These are phyloP conservation scores for Zygnema circumcarinatum DNA, from an alignment of 139 green algal genomes.

Conservation along the genomic window DNA sequence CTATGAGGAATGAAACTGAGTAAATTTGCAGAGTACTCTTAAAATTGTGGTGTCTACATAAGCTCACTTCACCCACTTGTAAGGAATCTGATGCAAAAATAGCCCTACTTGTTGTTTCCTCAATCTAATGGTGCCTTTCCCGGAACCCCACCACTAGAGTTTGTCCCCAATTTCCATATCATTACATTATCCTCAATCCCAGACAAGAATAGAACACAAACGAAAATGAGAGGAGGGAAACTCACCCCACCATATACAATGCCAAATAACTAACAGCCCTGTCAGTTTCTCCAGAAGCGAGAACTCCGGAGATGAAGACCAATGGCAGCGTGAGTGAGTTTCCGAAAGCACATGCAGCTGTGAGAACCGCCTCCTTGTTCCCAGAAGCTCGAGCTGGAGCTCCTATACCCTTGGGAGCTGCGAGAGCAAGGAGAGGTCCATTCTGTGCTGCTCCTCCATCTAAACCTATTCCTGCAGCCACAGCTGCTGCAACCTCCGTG, in stretches of 20 bases:
- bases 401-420: background rate
- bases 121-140: too few relatives aligned
- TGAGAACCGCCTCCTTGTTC: constrained; percentile 59
- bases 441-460: background rate
- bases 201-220: too few relatives aligned
- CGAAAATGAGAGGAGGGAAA: background rate
- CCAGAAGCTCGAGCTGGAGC: background rate
- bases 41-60: too few relatives aligned
- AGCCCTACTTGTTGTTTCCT: too few relatives aligned
- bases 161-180: too few relatives aligned
- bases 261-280: constrained; percentile 57
- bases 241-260: constrained; percentile 59
- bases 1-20: too few relatives aligned
- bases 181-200: too few relatives aligned
- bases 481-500: constrained; percentile 1
- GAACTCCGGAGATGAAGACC: constrained; percentile 69
- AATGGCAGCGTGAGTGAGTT: constrained; percentile 74
- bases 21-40: too few relatives aligned
- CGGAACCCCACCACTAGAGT: too few relatives aligned
- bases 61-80: too few relatives aligned
- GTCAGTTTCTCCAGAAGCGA: constrained; percentile 58
- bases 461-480: background rate
- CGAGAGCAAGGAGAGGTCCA: background rate
- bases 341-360: constrained; percentile 69
- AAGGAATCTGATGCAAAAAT: too few relatives aligned